A percentile compares a stretch with the other conserved stretches of the same genome.
phyloP scores from a whole-genome alignment of 257 asterid species.

The Solanum etuberosum region DNA sequence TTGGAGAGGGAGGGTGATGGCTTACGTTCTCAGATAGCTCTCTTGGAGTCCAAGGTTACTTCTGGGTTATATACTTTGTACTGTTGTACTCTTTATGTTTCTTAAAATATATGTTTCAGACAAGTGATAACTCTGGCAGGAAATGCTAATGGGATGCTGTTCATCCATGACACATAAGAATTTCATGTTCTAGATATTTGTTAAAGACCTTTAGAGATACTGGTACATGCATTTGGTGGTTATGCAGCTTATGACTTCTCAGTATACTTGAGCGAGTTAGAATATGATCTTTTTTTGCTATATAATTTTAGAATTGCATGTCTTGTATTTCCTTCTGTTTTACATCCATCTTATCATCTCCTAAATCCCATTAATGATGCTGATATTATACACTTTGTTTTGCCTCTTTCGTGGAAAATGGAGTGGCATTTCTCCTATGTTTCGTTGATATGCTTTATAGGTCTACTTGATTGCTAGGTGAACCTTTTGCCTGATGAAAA shows the following conservation, averaged over 20 bases:
- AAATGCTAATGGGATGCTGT: not conserved
- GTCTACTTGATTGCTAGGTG: not conserved
- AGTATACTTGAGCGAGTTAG: not conserved
- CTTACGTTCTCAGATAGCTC: conserved; percentile 78
- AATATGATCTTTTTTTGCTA: not conserved
- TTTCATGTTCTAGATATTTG: not conserved
- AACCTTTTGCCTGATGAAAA: not conserved
- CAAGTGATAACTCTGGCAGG: not conserved
- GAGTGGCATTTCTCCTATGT: not conserved
- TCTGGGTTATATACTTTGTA: not conserved
- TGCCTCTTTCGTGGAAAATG: not conserved
- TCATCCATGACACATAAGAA: not conserved
- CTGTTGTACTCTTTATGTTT: not conserved
- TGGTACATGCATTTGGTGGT: not conserved
- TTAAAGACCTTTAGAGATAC: not conserved
- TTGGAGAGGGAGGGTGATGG: conserved; percentile 90
- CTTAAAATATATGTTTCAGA: not conserved
- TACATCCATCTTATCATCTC: not conserved
- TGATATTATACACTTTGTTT: not conserved
- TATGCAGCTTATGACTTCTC: not conserved
- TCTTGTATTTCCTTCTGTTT: not conserved
- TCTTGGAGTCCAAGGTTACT: conserved; percentile 93
- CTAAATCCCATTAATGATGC: not conserved
- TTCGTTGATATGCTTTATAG: not conserved
- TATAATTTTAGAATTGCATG: not conserved